These are phyloP conservation scores for Aspergillus mulundensis DNA, from an alignment of 495 filamentous ascomycete species.

Conservation along the genomic window DNA sequence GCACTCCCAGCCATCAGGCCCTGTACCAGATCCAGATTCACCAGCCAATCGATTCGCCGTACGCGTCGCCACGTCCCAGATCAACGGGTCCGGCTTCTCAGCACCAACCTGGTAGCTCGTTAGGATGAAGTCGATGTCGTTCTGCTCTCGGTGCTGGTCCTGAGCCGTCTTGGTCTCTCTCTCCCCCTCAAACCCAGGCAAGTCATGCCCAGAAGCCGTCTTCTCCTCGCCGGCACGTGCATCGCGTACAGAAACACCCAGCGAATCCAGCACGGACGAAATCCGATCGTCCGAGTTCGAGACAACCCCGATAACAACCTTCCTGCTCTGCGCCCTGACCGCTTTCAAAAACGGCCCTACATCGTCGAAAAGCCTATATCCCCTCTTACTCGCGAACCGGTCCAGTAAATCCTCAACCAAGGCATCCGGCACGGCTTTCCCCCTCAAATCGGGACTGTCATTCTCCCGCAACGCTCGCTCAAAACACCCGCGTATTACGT, in stretches of 20 bases:
- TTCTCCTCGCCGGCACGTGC: slow-evolving; percentile 25
- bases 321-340: slow-evolving; percentile 25
- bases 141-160: background rate
- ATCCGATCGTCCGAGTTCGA: slow-evolving; percentile 78
- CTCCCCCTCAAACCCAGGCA: slow-evolving; percentile 42
- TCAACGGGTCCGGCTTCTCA: slow-evolving; percentile 60
- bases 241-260: slow-evolving; percentile 52
- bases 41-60: slow-evolving; percentile 28
- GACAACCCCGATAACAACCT: slow-evolving; percentile 59
- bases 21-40: background rate
- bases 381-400: slow-evolving; percentile 58
- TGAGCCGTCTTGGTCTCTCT: slow-evolving; percentile 6
- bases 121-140: slow-evolving; percentile 61
- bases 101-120: slow-evolving; percentile 71
- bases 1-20: slow-evolving; percentile 35
- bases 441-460: background rate
- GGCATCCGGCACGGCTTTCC: slow-evolving; percentile 28
- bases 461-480: slow-evolving; percentile 9
- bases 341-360: slow-evolving; percentile 49
- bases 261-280: slow-evolving; percentile 51
- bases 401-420: slow-evolving; percentile 53
- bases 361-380: slow-evolving; percentile 57
- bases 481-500: slow-evolving; percentile 45
- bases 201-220: slow-evolving; percentile 2
- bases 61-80: slow-evolving; percentile 59